Evolutionary conservation across 2,329 filamentous ascomycete genomes (phyloP).

Genomic region (Piedraia hortae): DNA sequence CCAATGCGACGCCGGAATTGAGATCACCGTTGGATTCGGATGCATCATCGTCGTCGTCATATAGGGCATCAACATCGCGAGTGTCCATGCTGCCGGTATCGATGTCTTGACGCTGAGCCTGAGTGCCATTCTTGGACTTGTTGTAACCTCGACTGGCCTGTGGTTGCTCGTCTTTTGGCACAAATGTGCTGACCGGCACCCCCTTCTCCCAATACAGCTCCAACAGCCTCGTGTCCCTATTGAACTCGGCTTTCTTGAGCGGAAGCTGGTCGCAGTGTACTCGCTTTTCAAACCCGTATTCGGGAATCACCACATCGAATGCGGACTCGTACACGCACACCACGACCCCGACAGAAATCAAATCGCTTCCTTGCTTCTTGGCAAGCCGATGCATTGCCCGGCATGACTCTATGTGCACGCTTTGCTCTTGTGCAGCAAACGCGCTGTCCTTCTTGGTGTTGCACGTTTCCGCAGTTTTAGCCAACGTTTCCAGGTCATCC

Average conservation of each 20-base stretch:
- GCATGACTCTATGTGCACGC: slow-evolving; percentile 93
- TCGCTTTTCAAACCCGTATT: slow-evolving; percentile 97
- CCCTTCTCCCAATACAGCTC: slow-evolving; percentile 99
- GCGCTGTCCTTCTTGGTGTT: slow-evolving; percentile 99
- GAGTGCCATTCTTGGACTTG: slow-evolving; percentile 27
- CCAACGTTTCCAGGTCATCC: slow-evolving; percentile 66
- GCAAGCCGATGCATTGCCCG: slow-evolving; percentile 82
- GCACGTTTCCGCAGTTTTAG: slow-evolving; percentile 81
- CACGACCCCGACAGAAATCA: slow-evolving; percentile 87
- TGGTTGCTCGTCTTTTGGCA: slow-evolving; percentile 87
- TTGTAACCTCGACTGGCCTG: slow-evolving; percentile 42
- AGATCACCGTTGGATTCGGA: slow-evolving; percentile 63
- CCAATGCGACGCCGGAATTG: slow-evolving; percentile 70
- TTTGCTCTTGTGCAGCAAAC: slow-evolving; percentile 92
- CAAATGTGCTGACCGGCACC: slow-evolving; percentile 79
- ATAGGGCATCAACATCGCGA: slow-evolving; percentile 81
- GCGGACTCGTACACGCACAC: slow-evolving; percentile 95
- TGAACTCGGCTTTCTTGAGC: slow-evolving; percentile 95
- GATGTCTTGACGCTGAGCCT: slow-evolving; percentile 74
- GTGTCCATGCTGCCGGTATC: slow-evolving; percentile 85
- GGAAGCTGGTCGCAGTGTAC: slow-evolving; percentile 96
- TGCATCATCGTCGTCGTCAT: slow-evolving; percentile 47
- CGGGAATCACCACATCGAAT: slow-evolving; percentile 90
- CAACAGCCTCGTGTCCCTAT: slow-evolving; percentile 79
- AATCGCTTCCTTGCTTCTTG: slow-evolving; percentile 62